Percentiles rank a stretch among this genome's conserved stretches.
phyloP scores from a whole-genome alignment of 2,329 filamentous ascomycete genomes.

The Colletotrichum orbiculare region DNA sequence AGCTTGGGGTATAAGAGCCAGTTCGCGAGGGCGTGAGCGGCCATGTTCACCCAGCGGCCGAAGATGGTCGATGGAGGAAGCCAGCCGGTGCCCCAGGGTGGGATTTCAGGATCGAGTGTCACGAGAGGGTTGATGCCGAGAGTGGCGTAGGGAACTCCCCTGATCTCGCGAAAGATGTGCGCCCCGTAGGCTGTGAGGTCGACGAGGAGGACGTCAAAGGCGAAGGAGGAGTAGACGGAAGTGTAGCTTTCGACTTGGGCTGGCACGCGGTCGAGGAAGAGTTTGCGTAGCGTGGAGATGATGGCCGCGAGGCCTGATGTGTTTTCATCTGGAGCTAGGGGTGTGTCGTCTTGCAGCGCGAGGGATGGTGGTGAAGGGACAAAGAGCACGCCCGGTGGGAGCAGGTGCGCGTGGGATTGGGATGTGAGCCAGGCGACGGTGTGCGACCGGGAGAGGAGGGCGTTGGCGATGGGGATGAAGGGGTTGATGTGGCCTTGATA shows the following conservation, averaged over 20 bases:
- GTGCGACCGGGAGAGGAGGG: conserved; percentile 17
- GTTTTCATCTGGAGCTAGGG: conserved; percentile 4
- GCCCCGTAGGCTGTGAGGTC: conserved; percentile 15
- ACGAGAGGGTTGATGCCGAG: conserved; percentile 29
- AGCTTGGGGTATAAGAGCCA: conserved; percentile 22
- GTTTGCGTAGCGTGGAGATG: conserved; percentile 11
- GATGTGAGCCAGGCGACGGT: conserved; percentile 27
- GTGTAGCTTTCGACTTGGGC: conserved; percentile 22
- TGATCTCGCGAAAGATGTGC: conserved; percentile 17
- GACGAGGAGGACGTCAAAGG: not conserved
- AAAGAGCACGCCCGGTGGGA: conserved; percentile 6
- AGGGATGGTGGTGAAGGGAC: conserved; percentile 12
- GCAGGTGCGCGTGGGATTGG: conserved; percentile 12
- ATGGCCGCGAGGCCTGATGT: conserved; percentile 16
- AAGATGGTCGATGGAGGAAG: not conserved
- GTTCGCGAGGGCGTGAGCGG: not conserved
- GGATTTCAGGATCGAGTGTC: conserved; percentile 20
- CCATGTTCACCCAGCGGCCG: conserved; percentile 15
- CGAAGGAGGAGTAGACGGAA: not conserved
- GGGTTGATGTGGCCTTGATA: conserved; percentile 25
- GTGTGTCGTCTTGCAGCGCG: conserved; percentile 9
- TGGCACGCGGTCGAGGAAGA: conserved; percentile 16
- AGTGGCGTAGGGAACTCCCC: conserved; percentile 14
- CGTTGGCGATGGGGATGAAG: conserved; percentile 16
- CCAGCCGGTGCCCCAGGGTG: conserved; percentile 21